These are phyloP conservation scores for Puccinellia tenuiflora DNA, from an alignment of 176 grass and related monocot species.

Conservation along the genomic window DNA sequence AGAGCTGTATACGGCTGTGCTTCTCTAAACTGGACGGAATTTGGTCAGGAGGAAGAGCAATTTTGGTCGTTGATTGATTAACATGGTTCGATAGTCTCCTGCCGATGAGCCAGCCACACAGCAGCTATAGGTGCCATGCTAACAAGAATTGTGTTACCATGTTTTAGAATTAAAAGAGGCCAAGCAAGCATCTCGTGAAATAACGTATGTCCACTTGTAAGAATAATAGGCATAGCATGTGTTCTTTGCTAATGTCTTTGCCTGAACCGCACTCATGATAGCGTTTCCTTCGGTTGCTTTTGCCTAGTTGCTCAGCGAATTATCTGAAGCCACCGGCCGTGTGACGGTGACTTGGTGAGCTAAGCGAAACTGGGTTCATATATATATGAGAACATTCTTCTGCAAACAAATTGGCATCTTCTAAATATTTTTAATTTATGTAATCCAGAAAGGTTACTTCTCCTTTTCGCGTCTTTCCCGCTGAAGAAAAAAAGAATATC, in stretches of 20 bases:
- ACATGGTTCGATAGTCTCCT: too few species aligned
- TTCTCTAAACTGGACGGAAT: not conserved
- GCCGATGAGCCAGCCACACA: too few species aligned
- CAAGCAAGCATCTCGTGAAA: not conserved
- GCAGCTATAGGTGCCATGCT: too few species aligned
- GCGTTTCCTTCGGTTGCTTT: not conserved
- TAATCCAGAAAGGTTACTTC: too few species aligned
- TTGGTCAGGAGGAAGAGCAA: too few species aligned
- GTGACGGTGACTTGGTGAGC: not conserved
- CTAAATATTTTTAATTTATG: too few species aligned
- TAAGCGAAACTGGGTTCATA: not conserved
- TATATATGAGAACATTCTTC: not conserved
- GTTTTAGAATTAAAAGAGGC: not conserved
- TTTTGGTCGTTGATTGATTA: too few species aligned
- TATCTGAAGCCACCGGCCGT: not conserved
- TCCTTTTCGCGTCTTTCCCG: too few species aligned
- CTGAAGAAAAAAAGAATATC: too few species aligned
- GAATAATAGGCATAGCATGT: not conserved
- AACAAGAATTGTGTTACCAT: not conserved
- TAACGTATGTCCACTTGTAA: not conserved
- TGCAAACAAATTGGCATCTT: not conserved
- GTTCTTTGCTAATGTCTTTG: not conserved
- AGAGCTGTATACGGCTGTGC: not conserved
- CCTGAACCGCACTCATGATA: too few species aligned
- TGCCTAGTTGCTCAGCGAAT: not conserved